Conservation (phyloP, 305 asterid species). For the Ruellia speciosa region DNA sequence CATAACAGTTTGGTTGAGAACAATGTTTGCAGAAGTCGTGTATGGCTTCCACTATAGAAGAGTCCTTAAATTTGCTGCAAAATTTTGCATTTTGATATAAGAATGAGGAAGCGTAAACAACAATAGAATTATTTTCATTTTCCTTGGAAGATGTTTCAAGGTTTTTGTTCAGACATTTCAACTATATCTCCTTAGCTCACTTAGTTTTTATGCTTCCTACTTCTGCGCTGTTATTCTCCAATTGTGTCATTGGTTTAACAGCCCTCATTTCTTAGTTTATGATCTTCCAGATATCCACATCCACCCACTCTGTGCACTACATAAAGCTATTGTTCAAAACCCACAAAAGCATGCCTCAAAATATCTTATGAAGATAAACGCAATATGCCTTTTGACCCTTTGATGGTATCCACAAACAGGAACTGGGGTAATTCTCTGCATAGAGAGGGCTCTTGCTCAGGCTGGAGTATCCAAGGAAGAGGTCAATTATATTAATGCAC, state of each 20-base stretch:
- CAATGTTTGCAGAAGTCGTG: not conserved
- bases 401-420: conserved; percentile 35
- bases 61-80: not conserved
- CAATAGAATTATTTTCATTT: not conserved
- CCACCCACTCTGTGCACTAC: no score
- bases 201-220: not conserved
- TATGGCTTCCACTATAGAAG: not conserved
- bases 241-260: conserved; percentile 1
- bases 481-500: conserved; percentile 83
- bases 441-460: conserved; percentile 85
- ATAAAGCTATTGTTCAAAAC: no score
- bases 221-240: not conserved
- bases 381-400: conserved; percentile 14
- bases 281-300: not conserved
- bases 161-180: not conserved
- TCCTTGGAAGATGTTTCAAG: not conserved
- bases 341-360: not conserved
- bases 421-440: conserved; percentile 62
- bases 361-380: not conserved
- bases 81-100: not conserved
- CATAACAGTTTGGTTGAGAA: not conserved
- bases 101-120: not conserved
- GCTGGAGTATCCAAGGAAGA: conserved; percentile 77
- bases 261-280: conserved; percentile 5
- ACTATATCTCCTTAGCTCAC: not conserved